Evolutionary conservation across 2,329 filamentous ascomycete species (phyloP).

Genomic region (Penicillium digitatum): DNA sequence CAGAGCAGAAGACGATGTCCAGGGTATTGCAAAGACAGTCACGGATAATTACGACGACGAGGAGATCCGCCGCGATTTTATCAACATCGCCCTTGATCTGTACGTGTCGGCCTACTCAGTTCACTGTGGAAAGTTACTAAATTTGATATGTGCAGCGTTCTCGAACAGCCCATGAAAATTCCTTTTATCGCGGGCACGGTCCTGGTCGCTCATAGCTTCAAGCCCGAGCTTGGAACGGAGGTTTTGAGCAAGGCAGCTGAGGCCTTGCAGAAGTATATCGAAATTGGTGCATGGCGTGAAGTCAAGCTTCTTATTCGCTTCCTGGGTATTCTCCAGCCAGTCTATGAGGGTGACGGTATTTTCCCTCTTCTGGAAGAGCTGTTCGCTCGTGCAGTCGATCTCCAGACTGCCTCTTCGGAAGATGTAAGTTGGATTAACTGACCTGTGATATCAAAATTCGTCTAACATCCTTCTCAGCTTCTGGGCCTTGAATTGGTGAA

Average conservation of each 20-base stretch:
- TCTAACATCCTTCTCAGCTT: slow-evolving; percentile 42
- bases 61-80: slow-evolving; percentile 68
- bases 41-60: slow-evolving; percentile 82
- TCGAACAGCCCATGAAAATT: slow-evolving; percentile 97
- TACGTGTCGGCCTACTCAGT: slow-evolving; percentile 34
- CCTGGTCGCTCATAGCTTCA: slow-evolving; percentile 72
- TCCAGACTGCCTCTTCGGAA: slow-evolving; percentile 88
- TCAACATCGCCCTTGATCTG: slow-evolving; percentile 71
- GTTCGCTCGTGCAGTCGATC: slow-evolving; percentile 84
- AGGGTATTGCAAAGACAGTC: slow-evolving; percentile 69
- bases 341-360: slow-evolving; percentile 78
- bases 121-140: slow-evolving; percentile 2
- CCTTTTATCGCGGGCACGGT: slow-evolving; percentile 85
- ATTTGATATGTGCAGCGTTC: slow-evolving; percentile 45
- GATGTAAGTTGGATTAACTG: slow-evolving; percentile 60
- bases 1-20: slow-evolving; percentile 73
- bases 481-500: slow-evolving; percentile 83
- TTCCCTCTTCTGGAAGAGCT: slow-evolving; percentile 83
- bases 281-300: slow-evolving; percentile 75
- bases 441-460: not conserved
- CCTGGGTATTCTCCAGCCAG: slow-evolving; percentile 75
- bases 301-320: slow-evolving; percentile 90
- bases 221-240: slow-evolving; percentile 68
- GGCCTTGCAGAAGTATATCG: slow-evolving; percentile 63
- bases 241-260: slow-evolving; percentile 62